Conservation (phyloP, 73 alveolate species). For the Urostyla sp. region DNA sequence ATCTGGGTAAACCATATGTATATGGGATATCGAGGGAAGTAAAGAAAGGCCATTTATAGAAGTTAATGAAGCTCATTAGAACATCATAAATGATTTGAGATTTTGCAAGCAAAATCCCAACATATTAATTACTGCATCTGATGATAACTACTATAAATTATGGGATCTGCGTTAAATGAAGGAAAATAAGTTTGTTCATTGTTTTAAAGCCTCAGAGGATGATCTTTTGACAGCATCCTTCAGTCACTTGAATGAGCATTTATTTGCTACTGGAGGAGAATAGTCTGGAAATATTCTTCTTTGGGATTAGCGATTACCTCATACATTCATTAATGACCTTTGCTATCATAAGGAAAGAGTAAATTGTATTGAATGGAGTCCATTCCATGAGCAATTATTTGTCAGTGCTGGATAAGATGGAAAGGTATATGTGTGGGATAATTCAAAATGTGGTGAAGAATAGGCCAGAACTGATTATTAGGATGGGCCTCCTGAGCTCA, state of each 20-base stretch:
- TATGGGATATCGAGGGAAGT: constrained; percentile 77
- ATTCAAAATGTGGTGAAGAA: constrained; percentile 43
- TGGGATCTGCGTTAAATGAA: constrained; percentile 38
- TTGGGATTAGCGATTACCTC: constrained; percentile 40
- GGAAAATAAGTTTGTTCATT: constrained; percentile 1
- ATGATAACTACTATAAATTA: constrained; percentile 37
- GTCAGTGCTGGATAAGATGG: constrained; percentile 39
- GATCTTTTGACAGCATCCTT: constrained; percentile 26
- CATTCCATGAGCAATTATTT: neutral
- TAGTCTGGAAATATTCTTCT: constrained; percentile 32
- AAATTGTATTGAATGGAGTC: constrained; percentile 42
- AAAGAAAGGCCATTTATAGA: neutral
- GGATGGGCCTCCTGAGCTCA: constrained; percentile 57
- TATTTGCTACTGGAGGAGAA: constrained; percentile 58
- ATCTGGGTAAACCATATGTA: constrained; percentile 75
- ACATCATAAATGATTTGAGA: constrained; percentile 34
- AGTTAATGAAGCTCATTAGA: constrained; percentile 11
- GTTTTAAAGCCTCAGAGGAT: constrained; percentile 51
- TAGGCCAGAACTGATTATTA: constrained; percentile 49
- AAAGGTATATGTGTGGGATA: constrained; percentile 47
- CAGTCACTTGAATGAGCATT: constrained; percentile 19
- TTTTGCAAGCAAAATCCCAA: constrained; percentile 25
- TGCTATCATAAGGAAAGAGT: constrained; percentile 38
- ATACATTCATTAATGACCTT: constrained; percentile 35
- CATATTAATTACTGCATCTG: constrained; percentile 34